Evolutionary conservation across 2,329 filamentous ascomycete genomes (phyloP), one percentile per base, ranked within the genome.

Genomic region (Clathrospora elynae): DNA sequence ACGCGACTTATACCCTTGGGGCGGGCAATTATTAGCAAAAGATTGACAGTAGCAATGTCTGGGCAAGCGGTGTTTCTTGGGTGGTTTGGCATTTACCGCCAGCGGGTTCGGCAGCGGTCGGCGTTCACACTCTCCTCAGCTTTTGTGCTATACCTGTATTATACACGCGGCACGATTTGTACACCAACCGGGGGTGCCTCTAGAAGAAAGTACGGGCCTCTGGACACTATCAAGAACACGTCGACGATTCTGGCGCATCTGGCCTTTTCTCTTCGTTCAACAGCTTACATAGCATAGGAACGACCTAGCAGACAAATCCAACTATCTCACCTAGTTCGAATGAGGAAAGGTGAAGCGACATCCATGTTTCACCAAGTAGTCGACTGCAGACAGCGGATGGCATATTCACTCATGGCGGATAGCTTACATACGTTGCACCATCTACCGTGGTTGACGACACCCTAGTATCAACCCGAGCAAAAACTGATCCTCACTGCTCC

Each of bases 41-140:
- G 40, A 14, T 23, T 25, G 39, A 28, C 16, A 47, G 51, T 37
- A 32, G 16, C 41, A 36, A 47, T 51, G 49, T 50, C 32, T 41
- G 49, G 53, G 49, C 40, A 47, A 43, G 40, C 33, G 53, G 48
- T 55, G 47, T 54, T 57, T 39, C 42, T 53, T 49, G 57, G 51
- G 42, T 48, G 51, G 50, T 46, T 56, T 61, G 55, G 62, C 62
- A 66, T 65, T 55, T 58, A 52, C 59, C 57, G 57, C 51, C 50
- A 45, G 34, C 50, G 41, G 42, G 45, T 57, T 50, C 39, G 53
- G 61, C 43, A 43, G 61, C 62, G 61, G 56, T 55, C 51, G 62
- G 61, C 61, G 61, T 66, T 66, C 49, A 55, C 59, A 66, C 61
- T 65, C 62, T 64, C 53, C 62, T 65, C 62, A 62, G 54, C 61